Base-by-base conservation (phyloP, 306 rosid species). In the Corylus avellana region DNA sequence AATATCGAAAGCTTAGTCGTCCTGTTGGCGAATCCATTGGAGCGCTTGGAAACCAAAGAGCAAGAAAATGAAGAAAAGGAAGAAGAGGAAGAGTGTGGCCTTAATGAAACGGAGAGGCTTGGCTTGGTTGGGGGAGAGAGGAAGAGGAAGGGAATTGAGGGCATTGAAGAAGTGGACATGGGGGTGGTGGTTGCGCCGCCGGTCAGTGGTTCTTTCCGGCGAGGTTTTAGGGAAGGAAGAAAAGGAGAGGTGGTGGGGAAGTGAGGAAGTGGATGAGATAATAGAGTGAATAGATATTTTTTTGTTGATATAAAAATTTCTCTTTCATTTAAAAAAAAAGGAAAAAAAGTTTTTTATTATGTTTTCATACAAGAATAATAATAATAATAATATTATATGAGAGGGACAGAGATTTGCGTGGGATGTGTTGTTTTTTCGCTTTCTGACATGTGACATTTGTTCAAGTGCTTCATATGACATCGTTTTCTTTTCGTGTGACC, bases 71-170 rank as follows among this genome's bases (percentile, higher is more conserved):
- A 54, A 57, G 64, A 53, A 1, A 85, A 76, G 22, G 78, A n/a
- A 8, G 81, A 75, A 53, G 70, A 17, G 5, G 79, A 20, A 47
- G 72, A 22, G 74, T 62, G 1, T 8, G 61, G 20, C 8, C 72
- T 18, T 11, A 67, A 4, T 10, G 56, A 72, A 64, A 73, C 48
- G 8, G 48, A 22, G 29, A 48, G 77, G 47, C 76, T 83, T 4
- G 73, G 80, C 12, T 32, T 77, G 12, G 47, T 1, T 72, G 46
- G 20, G 25, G 63, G 73, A 12, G 78, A 11, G 50, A 79, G 84
- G 54, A 79, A 75, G 2, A 80, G 61, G 44, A 85, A 69, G 11
- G 90, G 90, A 54, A 76, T 46, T 29, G 92, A 83, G 58, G 86
- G 46, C 74, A 89, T 58, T 7, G 86, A 51, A 62, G 81, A 74